Conservation (phyloP, 257 asterid genomes). For the Hygrophila difformis region DNA sequence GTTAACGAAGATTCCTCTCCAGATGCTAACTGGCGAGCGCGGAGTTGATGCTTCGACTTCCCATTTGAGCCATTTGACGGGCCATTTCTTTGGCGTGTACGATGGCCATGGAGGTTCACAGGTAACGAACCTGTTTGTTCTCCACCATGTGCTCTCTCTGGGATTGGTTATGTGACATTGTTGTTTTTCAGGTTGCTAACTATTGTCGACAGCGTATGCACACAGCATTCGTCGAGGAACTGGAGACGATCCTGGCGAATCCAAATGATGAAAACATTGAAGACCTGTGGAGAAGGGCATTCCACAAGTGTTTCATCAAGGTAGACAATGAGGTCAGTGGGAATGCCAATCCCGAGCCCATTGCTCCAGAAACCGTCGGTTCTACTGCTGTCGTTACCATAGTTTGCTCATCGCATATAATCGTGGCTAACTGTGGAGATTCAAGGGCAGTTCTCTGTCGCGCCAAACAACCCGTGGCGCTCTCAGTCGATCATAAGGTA, state of each 20-base stretch:
- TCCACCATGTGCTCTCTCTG: too few species aligned
- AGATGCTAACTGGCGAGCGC: conserved; percentile 53
- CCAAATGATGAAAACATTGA: not conserved
- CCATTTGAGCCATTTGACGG: conserved; percentile 56
- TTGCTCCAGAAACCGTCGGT: conserved; percentile 60
- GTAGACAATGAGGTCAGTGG: conserved; percentile 23
- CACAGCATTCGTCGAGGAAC: conserved; percentile 37
- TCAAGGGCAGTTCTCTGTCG: conserved; percentile 67
- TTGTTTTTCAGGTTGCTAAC: conserved; percentile 39
- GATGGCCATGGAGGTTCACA: conserved; percentile 99
- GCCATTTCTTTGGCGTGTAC: conserved; percentile 92
- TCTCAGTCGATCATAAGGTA: conserved; percentile 60
- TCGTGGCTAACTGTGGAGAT: conserved; percentile 18
- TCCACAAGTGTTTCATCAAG: not conserved
- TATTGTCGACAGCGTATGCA: conserved; percentile 53
- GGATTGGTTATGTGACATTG: not conserved
- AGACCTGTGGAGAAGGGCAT: not conserved
- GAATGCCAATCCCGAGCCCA: conserved; percentile 25
- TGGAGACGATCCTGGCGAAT: conserved; percentile 17
- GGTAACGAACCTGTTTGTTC: conserved; percentile 26
- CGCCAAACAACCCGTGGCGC: conserved; percentile 47
- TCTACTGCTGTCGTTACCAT: conserved; percentile 59
- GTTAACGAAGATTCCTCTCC: conserved; percentile 54
- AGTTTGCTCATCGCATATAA: conserved; percentile 62
- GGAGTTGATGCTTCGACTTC: conserved; percentile 36